A percentile compares a stretch with the other conserved stretches of the same genome.
Conservation (phyloP, 2,329 filamentous ascomycete genomes). For the Sporothrix euskadiensis region DNA sequence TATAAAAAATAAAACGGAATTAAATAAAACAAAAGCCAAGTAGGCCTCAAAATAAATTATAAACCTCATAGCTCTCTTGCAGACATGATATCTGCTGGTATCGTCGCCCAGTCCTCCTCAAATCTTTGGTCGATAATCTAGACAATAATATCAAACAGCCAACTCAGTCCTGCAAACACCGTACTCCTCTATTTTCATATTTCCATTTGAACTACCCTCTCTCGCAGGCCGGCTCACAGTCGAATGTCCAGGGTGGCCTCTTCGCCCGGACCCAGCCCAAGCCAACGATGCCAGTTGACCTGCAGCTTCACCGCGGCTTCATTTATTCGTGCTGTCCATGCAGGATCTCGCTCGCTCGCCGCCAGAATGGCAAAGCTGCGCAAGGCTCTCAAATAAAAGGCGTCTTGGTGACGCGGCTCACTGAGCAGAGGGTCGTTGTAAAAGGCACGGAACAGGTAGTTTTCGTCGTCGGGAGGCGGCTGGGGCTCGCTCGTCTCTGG, state of each 20-base stretch:
- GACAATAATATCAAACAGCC: too few species aligned
- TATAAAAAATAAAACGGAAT: too few species aligned
- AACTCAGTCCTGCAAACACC: too few species aligned
- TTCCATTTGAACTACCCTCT: too few species aligned
- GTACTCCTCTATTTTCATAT: too few species aligned
- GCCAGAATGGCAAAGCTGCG: slow-evolving; percentile 7
- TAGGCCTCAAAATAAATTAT: too few species aligned
- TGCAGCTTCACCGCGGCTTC: neutral
- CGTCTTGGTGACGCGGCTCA: slow-evolving; percentile 17
- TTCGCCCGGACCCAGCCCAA: neutral
- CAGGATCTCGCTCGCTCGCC: neutral
- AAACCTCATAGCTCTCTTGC: too few species aligned
- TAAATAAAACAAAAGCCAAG: too few species aligned
- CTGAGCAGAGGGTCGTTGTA: neutral
- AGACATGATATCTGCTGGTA: too few species aligned
- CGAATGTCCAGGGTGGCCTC: slow-evolving; percentile 12
- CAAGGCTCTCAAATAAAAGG: slow-evolving; percentile 17
- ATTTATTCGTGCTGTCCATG: neutral
- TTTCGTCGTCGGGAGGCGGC: neutral
- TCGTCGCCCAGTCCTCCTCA: too few species aligned
- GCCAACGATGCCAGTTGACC: slow-evolving; percentile 7
- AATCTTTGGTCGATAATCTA: too few species aligned
- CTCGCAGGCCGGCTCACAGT: neutral
- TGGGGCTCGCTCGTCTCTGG: neutral
- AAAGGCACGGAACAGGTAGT: neutral